Evolutionary conservation across 768 basidiomycete species (phyloP), one percentile per base, ranked within the genome.

Genomic region (Coprinopsis strossmayeri): DNA sequence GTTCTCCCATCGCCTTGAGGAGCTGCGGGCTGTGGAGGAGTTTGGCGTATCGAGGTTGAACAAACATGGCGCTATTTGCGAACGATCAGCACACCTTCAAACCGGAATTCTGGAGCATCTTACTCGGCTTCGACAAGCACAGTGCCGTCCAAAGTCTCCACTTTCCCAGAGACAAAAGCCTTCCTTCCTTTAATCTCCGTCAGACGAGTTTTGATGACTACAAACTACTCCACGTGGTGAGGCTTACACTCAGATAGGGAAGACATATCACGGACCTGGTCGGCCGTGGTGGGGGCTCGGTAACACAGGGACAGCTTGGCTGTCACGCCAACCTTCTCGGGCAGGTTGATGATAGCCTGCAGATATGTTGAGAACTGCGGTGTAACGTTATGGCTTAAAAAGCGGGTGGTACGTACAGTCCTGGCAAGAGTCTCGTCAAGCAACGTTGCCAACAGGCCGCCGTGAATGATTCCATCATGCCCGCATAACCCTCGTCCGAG

Each of bases 401-500:
- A 27, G 12, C 27, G 34, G 5, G 48, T 32, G 15, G 24, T 17
- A 58, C 62, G 49, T 59, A 94, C 94, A 57, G 81, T 86, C 51
- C 95, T 70, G 48, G 84, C 84, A 35, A 96, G 61, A 13, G 73
- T 72, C 71, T 99, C 95, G 54, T 99, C 95, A 48, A 96, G 62
- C 15, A 98, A 64, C 1, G 92, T 96, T 32, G 93, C 91, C 17
- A 98, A 70, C 50, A 98, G 58, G 1, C 95, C 95, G 0, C 95
- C 95, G 57, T 99, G 95, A 2, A 97, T 69, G 52, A 99, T 92
- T 0, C 95, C 95, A 64, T 95, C 92, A 53, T 95, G 87, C 2
- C 90, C 94, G 59, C 95, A 98, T 45, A 98, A 53, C 1, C 84
- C 87, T 34, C 87, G 68, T 1, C 95, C 95, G 1, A 96, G 70